phyloP scores from a whole-genome alignment of 805 yeast genomes.

The Starmerella sirachaensis region DNA sequence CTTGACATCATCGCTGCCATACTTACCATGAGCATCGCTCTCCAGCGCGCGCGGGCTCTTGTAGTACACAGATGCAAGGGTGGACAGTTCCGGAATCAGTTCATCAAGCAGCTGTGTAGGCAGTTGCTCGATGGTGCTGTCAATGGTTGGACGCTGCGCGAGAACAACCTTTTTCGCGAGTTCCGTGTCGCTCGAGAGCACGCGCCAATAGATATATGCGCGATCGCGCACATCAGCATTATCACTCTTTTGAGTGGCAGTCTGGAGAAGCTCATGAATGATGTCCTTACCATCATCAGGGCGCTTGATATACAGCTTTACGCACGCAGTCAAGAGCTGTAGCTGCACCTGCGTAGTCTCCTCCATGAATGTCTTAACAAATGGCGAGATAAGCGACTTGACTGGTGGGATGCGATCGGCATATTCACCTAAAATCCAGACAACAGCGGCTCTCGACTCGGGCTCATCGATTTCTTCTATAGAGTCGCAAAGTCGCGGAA shows the following conservation, averaged over 20 bases:
- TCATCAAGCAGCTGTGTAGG: slow-evolving; percentile 57
- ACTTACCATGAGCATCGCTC: slow-evolving; percentile 25
- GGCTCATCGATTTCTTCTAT: slow-evolving; percentile 59
- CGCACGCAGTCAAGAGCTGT: slow-evolving; percentile 61
- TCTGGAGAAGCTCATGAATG: slow-evolving; percentile 70
- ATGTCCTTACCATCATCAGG: slow-evolving; percentile 48
- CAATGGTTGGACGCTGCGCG: slow-evolving; percentile 56
- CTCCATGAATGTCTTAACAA: slow-evolving; percentile 42
- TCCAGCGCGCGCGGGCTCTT: slow-evolving; percentile 43
- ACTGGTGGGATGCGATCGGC: slow-evolving; percentile 39
- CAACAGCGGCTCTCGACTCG: slow-evolving; percentile 63
- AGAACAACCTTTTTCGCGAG: slow-evolving; percentile 53
- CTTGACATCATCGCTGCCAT: slow-evolving; percentile 33
- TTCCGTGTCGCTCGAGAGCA: slow-evolving; percentile 68
- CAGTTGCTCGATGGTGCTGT: slow-evolving; percentile 58
- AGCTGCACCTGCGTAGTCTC: slow-evolving; percentile 70
- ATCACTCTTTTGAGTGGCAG: slow-evolving; percentile 62
- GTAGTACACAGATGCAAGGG: slow-evolving; percentile 80
- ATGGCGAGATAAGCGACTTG: slow-evolving; percentile 31
- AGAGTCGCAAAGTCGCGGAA: slow-evolving; percentile 35
- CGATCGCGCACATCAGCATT: slow-evolving; percentile 84
- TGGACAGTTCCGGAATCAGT: slow-evolving; percentile 63
- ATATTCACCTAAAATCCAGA: slow-evolving; percentile 79
- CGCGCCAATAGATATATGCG: slow-evolving; percentile 79
- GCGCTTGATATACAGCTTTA: slow-evolving; percentile 52